phyloP scores from a whole-genome alignment of 164 flowering plant genomes.

The Cinnamomum chago region DNA sequence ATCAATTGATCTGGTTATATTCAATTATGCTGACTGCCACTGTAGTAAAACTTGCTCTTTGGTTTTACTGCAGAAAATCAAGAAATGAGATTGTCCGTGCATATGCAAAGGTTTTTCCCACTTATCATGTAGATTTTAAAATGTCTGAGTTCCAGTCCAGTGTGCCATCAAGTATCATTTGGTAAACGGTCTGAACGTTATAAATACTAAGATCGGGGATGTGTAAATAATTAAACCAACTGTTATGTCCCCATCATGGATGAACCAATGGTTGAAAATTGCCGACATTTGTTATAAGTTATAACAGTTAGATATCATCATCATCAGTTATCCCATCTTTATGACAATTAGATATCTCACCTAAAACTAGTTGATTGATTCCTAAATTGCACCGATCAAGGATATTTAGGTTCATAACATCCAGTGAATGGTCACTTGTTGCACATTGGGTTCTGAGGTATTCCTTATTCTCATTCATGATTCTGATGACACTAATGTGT shows the following conservation, averaged over 20 bases:
- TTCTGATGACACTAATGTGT: neutral
- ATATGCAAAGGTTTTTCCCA: conserved; percentile 77
- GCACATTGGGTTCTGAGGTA: neutral
- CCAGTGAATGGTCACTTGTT: neutral
- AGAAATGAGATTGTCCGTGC: conserved; percentile 87
- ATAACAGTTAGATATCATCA: too few species aligned
- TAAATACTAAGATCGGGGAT: neutral
- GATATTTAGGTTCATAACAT: neutral
- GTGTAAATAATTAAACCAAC: neutral
- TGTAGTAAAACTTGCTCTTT: conserved; percentile 66
- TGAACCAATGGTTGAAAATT: neutral
- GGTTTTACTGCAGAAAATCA: conserved; percentile 85
- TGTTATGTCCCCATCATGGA: too few species aligned
- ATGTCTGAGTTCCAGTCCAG: neutral
- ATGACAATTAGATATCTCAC: too few species aligned
- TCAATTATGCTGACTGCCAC: conserved; percentile 79
- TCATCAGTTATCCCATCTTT: too few species aligned
- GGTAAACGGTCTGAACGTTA: neutral
- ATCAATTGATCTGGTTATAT: conserved; percentile 70
- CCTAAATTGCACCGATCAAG: neutral
- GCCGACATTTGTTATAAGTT: neutral
- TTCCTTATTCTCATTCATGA: neutral
- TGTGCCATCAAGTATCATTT: neutral
- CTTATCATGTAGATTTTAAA: neutral
- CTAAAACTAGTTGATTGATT: neutral